A percentile compares a stretch with the other conserved stretches of the same genome.
Conservation (phyloP, 495 filamentous ascomycete genomes). For the Clohesyomyces aquaticus region DNA sequence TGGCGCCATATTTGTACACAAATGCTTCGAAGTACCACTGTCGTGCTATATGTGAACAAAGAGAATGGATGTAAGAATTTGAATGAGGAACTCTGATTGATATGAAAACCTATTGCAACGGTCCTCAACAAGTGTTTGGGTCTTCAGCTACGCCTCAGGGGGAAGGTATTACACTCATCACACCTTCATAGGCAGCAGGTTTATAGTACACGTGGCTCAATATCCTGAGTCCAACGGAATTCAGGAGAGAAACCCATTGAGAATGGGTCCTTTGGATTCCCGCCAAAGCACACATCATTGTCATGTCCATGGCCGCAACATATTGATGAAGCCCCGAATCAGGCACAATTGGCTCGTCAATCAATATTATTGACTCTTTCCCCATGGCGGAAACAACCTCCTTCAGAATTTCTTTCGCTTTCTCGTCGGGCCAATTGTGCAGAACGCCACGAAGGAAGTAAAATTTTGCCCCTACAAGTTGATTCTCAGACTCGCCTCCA, state of each 20-base stretch:
- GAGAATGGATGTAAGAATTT: too few relatives aligned
- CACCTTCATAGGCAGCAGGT: not conserved
- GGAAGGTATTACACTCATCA: conserved; percentile 7
- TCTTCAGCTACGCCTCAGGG: too few relatives aligned
- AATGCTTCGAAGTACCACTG: too few relatives aligned
- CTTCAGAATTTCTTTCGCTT: not conserved
- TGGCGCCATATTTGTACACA: too few relatives aligned
- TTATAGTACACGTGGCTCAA: not conserved
- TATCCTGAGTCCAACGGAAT: conserved; percentile 5
- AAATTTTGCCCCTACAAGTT: conserved; percentile 5
- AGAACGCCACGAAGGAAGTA: conserved; percentile 6
- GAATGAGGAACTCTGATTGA: too few relatives aligned
- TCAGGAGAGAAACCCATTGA: conserved; percentile 5
- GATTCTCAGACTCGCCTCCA: not conserved
- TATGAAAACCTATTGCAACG: too few relatives aligned
- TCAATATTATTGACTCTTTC: not conserved
- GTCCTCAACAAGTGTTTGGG: too few relatives aligned
- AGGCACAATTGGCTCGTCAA: conserved; percentile 2
- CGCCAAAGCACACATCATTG: conserved; percentile 15
- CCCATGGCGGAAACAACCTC: conserved; percentile 2
- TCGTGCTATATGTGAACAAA: too few relatives aligned
- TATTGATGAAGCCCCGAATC: not conserved
- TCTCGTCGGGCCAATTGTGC: not conserved
- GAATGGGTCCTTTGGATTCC: conserved; percentile 6
- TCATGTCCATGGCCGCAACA: conserved; percentile 2